A percentile compares a stretch with the other conserved stretches of the same genome.
These are phyloP conservation scores for Blastocystis sp. DNA, from an alignment of 352 stramenopile genomes.

Conservation along the genomic window DNA sequence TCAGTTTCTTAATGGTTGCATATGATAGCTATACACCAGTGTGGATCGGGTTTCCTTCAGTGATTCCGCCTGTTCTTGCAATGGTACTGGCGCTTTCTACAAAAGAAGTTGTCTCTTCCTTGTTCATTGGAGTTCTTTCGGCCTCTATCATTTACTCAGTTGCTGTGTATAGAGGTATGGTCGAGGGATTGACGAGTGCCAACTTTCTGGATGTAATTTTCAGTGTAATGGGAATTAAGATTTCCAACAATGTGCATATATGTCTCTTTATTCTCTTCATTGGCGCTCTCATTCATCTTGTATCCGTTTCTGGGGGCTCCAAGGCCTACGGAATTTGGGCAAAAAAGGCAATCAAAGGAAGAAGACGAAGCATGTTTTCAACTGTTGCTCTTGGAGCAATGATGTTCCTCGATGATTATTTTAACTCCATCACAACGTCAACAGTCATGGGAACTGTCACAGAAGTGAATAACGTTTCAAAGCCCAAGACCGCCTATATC, in stretches of 20 bases:
- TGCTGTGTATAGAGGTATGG: conserved; percentile 15
- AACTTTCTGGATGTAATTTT: conserved; percentile 62
- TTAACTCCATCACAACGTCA: conserved; percentile 57
- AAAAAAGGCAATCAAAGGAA: conserved; percentile 29
- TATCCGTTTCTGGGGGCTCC: conserved; percentile 44
- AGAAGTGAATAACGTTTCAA: conserved; percentile 60
- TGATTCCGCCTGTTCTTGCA: conserved; percentile 61
- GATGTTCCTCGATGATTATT: conserved; percentile 67
- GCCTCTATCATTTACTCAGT: conserved; percentile 59
- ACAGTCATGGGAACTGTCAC: conserved; percentile 57
- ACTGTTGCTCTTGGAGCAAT: conserved; percentile 51
- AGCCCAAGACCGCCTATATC: conserved; percentile 58
- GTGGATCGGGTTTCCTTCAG: conserved; percentile 38
- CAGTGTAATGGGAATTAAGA: conserved; percentile 60
- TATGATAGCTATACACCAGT: conserved; percentile 33
- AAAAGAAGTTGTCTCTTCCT: conserved; percentile 64
- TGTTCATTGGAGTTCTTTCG: conserved; percentile 54
- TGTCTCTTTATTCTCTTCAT: conserved; percentile 62
- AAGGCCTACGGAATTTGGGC: conserved; percentile 49
- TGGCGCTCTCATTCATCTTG: conserved; percentile 53
- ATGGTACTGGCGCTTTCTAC: conserved; percentile 63
- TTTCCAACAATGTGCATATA: conserved; percentile 40
- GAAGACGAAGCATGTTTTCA: conserved; percentile 42
- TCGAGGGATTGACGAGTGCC: background rate
- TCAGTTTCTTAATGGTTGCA: background rate